A percentile compares a stretch with the other conserved stretches of the same genome.
phyloP scores from a whole-genome alignment of 73 alveolate species.

The Stentor roeselii region DNA sequence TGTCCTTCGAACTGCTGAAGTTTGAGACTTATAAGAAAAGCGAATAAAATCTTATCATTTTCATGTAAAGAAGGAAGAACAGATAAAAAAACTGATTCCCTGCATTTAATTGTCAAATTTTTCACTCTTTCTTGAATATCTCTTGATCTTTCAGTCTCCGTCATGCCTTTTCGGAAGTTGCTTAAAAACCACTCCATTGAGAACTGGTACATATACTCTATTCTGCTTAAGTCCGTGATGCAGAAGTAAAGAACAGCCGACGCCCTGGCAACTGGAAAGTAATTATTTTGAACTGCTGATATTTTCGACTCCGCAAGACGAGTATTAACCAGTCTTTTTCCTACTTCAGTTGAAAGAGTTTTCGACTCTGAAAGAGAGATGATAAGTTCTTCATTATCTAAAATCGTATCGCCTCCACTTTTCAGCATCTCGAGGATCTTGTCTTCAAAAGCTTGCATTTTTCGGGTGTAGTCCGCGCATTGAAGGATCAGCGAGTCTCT shows the following conservation, averaged over 20 bases:
- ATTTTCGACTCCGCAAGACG: conserved; percentile 79
- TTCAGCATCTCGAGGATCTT: conserved; percentile 86
- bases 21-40: conserved; percentile 88
- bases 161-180: conserved; percentile 54
- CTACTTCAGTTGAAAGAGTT: conserved; percentile 82
- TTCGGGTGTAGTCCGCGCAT: conserved; percentile 77
- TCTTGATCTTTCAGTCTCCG: conserved; percentile 35
- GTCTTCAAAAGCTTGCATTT: conserved; percentile 89
- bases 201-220: conserved; percentile 98
- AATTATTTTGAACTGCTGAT: conserved; percentile 79
- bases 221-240: conserved; percentile 53
- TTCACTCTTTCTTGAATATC: conserved; percentile 32
- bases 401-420: conserved; percentile 71
- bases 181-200: conserved; percentile 85
- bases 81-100: conserved; percentile 33
- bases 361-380: conserved; percentile 80
- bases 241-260: conserved; percentile 85
- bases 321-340: conserved; percentile 69
- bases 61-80: conserved; percentile 96
- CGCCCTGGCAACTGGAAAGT: conserved; percentile 81
- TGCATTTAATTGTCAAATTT: background rate
- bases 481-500: conserved; percentile 70
- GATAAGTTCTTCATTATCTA: conserved; percentile 85
- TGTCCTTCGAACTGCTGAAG: conserved; percentile 38
- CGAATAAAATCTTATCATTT: conserved; percentile 94